Evolutionary conservation across 2,329 filamentous ascomycete species (phyloP).

Genomic region (Beauveria asiatica): DNA sequence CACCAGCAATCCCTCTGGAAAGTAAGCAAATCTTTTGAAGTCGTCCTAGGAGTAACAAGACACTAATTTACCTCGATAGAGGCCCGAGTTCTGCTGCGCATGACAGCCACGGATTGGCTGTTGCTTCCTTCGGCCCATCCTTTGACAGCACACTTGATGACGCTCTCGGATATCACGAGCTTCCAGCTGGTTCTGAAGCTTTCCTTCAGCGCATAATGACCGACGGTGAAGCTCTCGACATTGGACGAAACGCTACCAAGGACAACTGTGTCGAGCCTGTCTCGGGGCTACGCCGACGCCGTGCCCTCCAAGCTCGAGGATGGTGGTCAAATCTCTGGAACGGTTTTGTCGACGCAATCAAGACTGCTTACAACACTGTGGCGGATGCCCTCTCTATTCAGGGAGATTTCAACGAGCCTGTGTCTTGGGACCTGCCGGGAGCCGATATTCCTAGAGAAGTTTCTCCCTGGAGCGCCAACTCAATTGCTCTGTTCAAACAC

Average conservation of each 20-base stretch:
- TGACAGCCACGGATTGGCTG: constrained; percentile 15
- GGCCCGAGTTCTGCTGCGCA: neutral
- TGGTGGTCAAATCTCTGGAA: constrained; percentile 1
- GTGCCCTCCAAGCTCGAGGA: neutral
- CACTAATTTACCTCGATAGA: neutral
- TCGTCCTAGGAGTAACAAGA: too few relatives aligned
- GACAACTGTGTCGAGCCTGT: neutral
- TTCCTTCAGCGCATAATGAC: constrained; percentile 14
- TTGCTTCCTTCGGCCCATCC: constrained; percentile 18
- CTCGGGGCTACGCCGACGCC: neutral
- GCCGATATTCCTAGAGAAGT: constrained; percentile 15
- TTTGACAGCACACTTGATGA: constrained; percentile 23
- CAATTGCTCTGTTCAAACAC: constrained; percentile 4
- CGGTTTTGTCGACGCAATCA: constrained; percentile 5
- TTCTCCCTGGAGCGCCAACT: constrained; percentile 22
- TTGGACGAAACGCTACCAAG: neutral
- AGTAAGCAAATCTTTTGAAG: neutral
- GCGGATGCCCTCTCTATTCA: constrained; percentile 11
- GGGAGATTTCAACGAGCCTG: constrained; percentile 17
- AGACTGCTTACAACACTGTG: constrained; percentile 1
- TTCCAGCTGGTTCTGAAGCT: constrained; percentile 11
- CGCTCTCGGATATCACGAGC: constrained; percentile 16
- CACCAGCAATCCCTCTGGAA: constrained; percentile 12
- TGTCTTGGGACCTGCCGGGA: constrained; percentile 12
- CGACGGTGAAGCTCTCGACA: neutral